These are phyloP conservation scores for Fusarium sp. DNA, from an alignment of 2,329 filamentous ascomycete species.

Conservation along the genomic window DNA sequence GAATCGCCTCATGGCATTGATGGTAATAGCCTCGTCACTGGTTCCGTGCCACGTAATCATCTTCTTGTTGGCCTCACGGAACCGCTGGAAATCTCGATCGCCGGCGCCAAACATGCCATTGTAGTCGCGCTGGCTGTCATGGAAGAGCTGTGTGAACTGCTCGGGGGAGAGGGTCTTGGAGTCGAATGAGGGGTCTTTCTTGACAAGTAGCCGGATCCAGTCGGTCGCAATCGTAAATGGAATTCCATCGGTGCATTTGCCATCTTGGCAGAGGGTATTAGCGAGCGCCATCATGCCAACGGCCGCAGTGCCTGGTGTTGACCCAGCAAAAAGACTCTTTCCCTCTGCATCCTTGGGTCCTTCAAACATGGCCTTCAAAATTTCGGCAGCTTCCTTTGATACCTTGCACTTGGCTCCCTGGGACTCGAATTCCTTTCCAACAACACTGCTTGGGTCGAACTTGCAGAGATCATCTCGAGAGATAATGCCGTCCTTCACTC, in stretches of 20 bases:
- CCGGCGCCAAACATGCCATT: background rate
- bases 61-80: background rate
- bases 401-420: background rate
- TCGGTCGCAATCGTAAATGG: background rate
- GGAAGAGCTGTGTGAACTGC: background rate
- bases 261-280: background rate
- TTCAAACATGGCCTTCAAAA: background rate
- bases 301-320: background rate
- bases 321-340: background rate
- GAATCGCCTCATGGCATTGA: background rate
- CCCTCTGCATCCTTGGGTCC: background rate
- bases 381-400: background rate
- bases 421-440: background rate
- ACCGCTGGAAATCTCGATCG: background rate
- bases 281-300: background rate
- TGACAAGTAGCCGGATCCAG: background rate
- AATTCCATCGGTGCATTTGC: background rate
- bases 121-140: background rate
- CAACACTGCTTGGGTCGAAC: conserved; percentile 4
- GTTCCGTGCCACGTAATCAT: background rate
- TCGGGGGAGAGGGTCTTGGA: background rate
- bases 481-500: conserved; percentile 1
- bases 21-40: conserved; percentile 1
- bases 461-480: background rate
- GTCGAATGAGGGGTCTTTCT: background rate